Evolutionary conservation across 2,329 filamentous ascomycete species (phyloP).

Genomic region (Microdochium bolleyi): DNA sequence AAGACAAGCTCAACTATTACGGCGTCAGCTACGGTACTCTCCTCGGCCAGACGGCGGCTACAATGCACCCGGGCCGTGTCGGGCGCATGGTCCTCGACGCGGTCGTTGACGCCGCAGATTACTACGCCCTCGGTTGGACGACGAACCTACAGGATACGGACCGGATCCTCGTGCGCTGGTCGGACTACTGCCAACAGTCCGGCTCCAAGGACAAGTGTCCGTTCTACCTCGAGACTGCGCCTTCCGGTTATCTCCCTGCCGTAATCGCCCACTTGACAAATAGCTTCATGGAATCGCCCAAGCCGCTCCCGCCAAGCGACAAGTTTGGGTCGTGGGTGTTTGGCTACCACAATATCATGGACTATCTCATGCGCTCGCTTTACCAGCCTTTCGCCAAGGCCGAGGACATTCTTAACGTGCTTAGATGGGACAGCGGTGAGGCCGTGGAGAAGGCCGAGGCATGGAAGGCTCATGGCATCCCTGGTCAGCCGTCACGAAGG

Average conservation of each 20-base stretch:
- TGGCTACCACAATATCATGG: constrained; percentile 16
- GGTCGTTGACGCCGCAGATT: constrained; percentile 15
- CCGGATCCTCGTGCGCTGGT: not conserved
- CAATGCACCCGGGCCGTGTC: constrained; percentile 15
- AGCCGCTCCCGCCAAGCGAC: not conserved
- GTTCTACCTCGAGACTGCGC: not conserved
- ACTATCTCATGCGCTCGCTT: constrained; percentile 3
- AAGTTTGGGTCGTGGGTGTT: constrained; percentile 9
- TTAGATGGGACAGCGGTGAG: constrained; percentile 4
- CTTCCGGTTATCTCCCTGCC: not conserved
- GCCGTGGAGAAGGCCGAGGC: constrained; percentile 2
- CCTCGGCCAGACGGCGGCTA: constrained; percentile 17
- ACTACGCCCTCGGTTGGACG: constrained; percentile 8
- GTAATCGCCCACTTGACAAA: not conserved
- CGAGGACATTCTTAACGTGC: constrained; percentile 4
- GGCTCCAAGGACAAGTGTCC: not conserved
- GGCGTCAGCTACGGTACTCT: constrained; percentile 19
- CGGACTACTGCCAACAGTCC: not conserved
- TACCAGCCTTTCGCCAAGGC: constrained; percentile 5
- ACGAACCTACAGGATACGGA: constrained; percentile 1
- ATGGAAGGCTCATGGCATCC: constrained; percentile 1
- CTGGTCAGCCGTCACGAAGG: not conserved
- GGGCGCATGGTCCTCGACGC: constrained; percentile 13
- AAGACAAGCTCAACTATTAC: constrained; percentile 10
- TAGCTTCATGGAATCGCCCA: not conserved